Conservation (phyloP, 1,284 basidiomycete genomes). For the Abortiporus biennis region DNA sequence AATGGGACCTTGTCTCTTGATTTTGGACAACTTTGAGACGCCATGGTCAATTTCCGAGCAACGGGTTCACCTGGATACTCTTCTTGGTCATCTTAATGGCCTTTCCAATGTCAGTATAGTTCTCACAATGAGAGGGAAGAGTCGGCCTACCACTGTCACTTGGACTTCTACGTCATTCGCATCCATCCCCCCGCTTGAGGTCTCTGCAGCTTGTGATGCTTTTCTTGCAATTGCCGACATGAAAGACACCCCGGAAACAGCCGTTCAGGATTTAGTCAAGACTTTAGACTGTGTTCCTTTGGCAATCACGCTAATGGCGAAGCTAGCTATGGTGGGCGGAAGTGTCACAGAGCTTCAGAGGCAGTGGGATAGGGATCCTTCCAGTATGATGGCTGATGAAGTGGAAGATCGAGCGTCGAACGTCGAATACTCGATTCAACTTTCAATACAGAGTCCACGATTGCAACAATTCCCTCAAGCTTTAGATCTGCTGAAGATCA, state of each 20-base stretch:
- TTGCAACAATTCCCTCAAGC: not conserved
- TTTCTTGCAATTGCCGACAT: not conserved
- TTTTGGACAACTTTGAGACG: not conserved
- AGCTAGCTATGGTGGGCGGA: not conserved
- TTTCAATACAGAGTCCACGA: not conserved
- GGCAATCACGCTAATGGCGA: not conserved
- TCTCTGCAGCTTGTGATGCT: not conserved
- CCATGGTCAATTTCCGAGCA: not conserved
- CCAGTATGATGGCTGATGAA: not conserved
- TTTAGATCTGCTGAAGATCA: not conserved
- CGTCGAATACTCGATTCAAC: not conserved
- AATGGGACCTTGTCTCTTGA: not conserved
- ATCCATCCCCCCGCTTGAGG: not conserved
- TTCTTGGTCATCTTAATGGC: not conserved
- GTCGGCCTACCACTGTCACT: not conserved
- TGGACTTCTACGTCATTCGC: not conserved
- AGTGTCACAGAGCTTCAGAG: not conserved
- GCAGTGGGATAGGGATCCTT: not conserved
- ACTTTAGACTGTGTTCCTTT: not conserved
- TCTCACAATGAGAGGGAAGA: not conserved
- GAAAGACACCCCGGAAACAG: not conserved
- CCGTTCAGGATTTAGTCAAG: not conserved
- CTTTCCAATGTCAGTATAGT: not conserved
- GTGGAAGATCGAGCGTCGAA: not conserved
- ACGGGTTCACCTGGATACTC: not conserved